Conservation (phyloP, 2,329 filamentous ascomycete genomes). For the Aspergillus terreus region DNA sequence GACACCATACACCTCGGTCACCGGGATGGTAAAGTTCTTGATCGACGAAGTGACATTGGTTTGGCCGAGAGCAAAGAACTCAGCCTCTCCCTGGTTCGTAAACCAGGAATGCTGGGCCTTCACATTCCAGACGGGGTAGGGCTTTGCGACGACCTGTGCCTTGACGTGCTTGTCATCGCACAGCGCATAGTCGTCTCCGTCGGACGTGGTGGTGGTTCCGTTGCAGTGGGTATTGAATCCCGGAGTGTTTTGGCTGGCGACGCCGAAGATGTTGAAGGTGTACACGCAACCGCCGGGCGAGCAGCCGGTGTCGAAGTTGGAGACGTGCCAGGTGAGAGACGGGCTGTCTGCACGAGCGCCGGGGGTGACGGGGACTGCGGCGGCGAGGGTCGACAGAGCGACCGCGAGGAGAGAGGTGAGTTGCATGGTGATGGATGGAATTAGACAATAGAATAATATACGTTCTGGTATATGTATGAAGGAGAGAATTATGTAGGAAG, state of each 20-base stretch:
- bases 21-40: conserved; percentile 19
- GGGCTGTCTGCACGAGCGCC: conserved; percentile 9
- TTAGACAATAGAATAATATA: not conserved
- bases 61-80: conserved; percentile 17
- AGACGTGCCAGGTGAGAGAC: conserved; percentile 28
- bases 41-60: conserved; percentile 20
- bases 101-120: conserved; percentile 26
- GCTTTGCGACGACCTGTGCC: conserved; percentile 15
- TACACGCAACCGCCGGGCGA: conserved; percentile 32
- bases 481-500: not conserved
- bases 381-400: conserved; percentile 20
- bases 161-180: conserved; percentile 26
- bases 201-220: conserved; percentile 16
- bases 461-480: not conserved
- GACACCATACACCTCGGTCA: conserved; percentile 23
- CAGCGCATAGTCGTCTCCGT: conserved; percentile 13
- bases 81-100: conserved; percentile 8
- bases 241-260: conserved; percentile 25
- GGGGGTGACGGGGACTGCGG: conserved; percentile 13
- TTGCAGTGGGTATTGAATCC: conserved; percentile 34
- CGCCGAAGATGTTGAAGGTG: conserved; percentile 28
- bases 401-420: conserved; percentile 22
- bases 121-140: conserved; percentile 24
- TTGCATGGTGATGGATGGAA: conserved; percentile 23
- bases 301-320: conserved; percentile 29